Conservation (phyloP, 441 rosid genomes). For the Metrosideros polymorpha region DNA sequence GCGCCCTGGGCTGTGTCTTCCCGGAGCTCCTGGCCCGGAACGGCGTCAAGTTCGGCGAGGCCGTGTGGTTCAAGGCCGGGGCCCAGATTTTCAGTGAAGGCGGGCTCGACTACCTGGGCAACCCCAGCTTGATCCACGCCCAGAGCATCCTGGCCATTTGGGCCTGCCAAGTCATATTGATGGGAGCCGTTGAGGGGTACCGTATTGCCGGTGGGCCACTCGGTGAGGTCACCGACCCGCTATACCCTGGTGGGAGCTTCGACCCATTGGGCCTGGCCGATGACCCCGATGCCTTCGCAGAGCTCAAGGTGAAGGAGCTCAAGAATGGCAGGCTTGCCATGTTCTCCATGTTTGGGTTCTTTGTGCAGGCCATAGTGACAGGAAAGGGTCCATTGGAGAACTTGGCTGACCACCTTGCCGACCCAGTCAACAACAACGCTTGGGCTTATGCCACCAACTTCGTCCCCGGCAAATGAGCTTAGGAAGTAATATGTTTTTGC, state of each 20-base stretch:
- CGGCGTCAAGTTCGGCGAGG: constrained; percentile 72
- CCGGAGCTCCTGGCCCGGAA: constrained; percentile 68
- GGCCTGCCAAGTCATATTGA: constrained; percentile 58
- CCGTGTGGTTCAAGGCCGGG: constrained; percentile 84
- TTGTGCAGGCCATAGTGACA: constrained; percentile 70
- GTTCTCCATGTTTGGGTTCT: constrained; percentile 81
- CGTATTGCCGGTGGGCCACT: constrained; percentile 59
- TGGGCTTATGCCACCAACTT: constrained; percentile 86
- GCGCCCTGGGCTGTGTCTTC: constrained; percentile 70
- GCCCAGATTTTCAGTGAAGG: constrained; percentile 75
- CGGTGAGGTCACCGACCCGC: constrained; percentile 55
- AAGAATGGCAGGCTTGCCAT: constrained; percentile 72
- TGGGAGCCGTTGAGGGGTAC: constrained; percentile 78
- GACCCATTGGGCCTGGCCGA: constrained; percentile 71
- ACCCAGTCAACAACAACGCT: constrained; percentile 78
- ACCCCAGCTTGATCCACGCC: constrained; percentile 68
- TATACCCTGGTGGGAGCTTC: constrained; percentile 69
- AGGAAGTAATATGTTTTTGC: not conserved
- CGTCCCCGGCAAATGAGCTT: constrained; percentile 52
- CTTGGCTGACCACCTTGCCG: constrained; percentile 66
- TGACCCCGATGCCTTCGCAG: constrained; percentile 68
- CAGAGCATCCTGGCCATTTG: constrained; percentile 73
- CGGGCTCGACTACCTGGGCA: constrained; percentile 73
- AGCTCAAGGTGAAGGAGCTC: constrained; percentile 68
- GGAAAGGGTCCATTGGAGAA: constrained; percentile 69